These are phyloP conservation scores for Leucocoprinus sp. DNA, from an alignment of 768 basidiomycete genomes.

Conservation along the genomic window DNA sequence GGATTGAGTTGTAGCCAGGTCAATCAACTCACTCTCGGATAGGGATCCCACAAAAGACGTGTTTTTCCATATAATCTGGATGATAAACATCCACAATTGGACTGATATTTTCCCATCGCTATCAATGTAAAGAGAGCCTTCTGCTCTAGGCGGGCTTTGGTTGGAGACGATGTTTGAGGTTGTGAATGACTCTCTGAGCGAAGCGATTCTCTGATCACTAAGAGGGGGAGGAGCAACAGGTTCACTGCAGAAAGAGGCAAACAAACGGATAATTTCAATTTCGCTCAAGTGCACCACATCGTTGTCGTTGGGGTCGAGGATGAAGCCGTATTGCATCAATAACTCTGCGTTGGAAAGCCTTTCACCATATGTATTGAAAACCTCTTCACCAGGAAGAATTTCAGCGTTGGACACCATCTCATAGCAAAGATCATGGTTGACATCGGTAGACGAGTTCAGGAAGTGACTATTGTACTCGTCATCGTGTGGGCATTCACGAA, in stretches of 20 bases:
- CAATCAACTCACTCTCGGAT: background rate
- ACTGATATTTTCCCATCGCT: slow-evolving; percentile 45
- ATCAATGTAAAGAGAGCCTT: slow-evolving; percentile 29
- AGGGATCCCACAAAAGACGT: background rate
- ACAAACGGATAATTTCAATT: slow-evolving; percentile 21
- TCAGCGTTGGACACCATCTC: slow-evolving; percentile 60
- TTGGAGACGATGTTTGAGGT: slow-evolving; percentile 15
- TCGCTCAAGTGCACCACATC: slow-evolving; percentile 44
- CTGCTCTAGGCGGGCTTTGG: slow-evolving; percentile 12
- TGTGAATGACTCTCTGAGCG: slow-evolving; percentile 5
- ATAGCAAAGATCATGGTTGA: slow-evolving; percentile 32
- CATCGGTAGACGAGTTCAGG: slow-evolving; percentile 4
- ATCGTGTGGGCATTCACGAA: slow-evolving; percentile 63
- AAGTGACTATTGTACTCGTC: slow-evolving; percentile 19
- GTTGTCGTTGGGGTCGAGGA: slow-evolving; percentile 63
- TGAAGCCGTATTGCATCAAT: slow-evolving; percentile 64
- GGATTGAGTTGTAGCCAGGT: background rate
- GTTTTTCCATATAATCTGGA: background rate
- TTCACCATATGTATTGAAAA: slow-evolving; percentile 78
- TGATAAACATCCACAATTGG: slow-evolving; percentile 36
- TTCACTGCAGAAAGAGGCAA: background rate
- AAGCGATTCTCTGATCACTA: background rate
- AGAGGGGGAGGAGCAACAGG: background rate
- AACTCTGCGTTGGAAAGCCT: slow-evolving; percentile 57
- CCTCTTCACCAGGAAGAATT: slow-evolving; percentile 44